These are phyloP conservation scores for Copromyces sp. DNA, from an alignment of 495 filamentous ascomycete genomes.

Conservation along the genomic window DNA sequence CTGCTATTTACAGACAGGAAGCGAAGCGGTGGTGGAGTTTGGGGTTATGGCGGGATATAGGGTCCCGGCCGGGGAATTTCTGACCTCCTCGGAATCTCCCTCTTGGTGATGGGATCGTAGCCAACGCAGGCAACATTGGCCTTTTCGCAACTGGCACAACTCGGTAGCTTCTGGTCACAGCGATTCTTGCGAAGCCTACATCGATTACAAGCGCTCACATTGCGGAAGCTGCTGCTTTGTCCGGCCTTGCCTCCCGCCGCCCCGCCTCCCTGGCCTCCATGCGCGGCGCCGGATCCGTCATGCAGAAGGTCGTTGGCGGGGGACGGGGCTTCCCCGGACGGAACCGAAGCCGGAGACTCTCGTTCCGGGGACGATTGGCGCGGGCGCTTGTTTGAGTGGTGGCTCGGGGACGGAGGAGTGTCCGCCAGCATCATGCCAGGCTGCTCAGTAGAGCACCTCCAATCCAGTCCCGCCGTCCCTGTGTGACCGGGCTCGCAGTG, in stretches of 20 bases:
- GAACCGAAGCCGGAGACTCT: slow-evolving; percentile 31
- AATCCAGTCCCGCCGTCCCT: neutral
- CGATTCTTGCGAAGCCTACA: slow-evolving; percentile 89
- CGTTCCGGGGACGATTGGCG: slow-evolving; percentile 40
- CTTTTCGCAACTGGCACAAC: slow-evolving; percentile 85
- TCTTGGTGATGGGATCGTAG: slow-evolving; percentile 91
- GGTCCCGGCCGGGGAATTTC: slow-evolving; percentile 5
- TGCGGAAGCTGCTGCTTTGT: slow-evolving; percentile 61
- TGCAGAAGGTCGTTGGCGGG: slow-evolving; percentile 28
- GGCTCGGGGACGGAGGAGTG: slow-evolving; percentile 33
- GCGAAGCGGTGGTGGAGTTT: neutral
- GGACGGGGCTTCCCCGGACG: slow-evolving; percentile 17
- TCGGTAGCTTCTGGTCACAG: slow-evolving; percentile 85
- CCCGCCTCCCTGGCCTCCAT: neutral
- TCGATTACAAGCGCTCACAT: slow-evolving; percentile 90
- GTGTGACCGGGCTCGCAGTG: neutral
- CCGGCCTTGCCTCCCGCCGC: slow-evolving; percentile 26
- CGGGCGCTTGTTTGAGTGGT: slow-evolving; percentile 38
- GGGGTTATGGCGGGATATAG: slow-evolving; percentile 2
- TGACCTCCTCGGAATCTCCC: slow-evolving; percentile 77
- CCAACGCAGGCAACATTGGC: slow-evolving; percentile 81
- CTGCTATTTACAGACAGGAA: neutral
- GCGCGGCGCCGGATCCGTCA: slow-evolving; percentile 14
- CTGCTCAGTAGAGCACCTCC: neutral
- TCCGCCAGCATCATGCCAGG: slow-evolving; percentile 28